These are phyloP conservation scores for Penicillium sumatraense DNA, from an alignment of 2,329 filamentous ascomycete species.

Conservation along the genomic window DNA sequence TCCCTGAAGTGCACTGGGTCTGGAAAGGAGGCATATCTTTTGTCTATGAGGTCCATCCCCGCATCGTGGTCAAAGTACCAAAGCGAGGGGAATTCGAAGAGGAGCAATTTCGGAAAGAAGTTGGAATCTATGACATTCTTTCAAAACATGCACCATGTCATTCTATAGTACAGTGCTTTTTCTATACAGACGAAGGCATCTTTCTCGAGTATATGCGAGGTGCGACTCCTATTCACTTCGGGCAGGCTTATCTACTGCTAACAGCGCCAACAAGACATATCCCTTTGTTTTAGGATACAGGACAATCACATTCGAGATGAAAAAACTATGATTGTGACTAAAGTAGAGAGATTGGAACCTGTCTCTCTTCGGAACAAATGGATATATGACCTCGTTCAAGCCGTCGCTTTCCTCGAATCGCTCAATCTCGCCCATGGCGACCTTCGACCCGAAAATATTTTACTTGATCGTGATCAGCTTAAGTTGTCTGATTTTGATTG, in stretches of 20 bases:
- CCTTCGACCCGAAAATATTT: conserved; percentile 36
- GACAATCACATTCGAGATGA: conserved; percentile 28
- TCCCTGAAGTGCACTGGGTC: not conserved
- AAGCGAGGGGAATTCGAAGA: conserved; percentile 30
- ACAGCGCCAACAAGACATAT: conserved; percentile 17
- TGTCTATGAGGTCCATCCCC: conserved; percentile 31
- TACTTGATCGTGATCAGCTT: conserved; percentile 33
- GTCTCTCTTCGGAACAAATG: conserved; percentile 32
- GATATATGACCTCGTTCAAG: conserved; percentile 39
- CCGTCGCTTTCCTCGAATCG: conserved; percentile 37
- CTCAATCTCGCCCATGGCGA: conserved; percentile 39
- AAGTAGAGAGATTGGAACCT: conserved; percentile 33
- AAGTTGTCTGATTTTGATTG: conserved; percentile 38
- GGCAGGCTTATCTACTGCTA: conserved; percentile 17
- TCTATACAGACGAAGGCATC: conserved; percentile 26
- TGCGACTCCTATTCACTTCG: conserved; percentile 11
- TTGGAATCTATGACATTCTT: conserved; percentile 30
- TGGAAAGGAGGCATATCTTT: conserved; percentile 22
- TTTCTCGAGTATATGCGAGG: conserved; percentile 38
- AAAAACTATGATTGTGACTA: conserved; percentile 28
- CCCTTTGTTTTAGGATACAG: conserved; percentile 31
- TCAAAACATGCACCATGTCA: conserved; percentile 26
- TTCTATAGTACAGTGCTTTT: conserved; percentile 32
- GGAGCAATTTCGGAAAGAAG: conserved; percentile 30
- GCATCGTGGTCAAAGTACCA: conserved; percentile 32